Conservation (phyloP, 768 basidiomycete species). For the Amanita muscaria region DNA sequence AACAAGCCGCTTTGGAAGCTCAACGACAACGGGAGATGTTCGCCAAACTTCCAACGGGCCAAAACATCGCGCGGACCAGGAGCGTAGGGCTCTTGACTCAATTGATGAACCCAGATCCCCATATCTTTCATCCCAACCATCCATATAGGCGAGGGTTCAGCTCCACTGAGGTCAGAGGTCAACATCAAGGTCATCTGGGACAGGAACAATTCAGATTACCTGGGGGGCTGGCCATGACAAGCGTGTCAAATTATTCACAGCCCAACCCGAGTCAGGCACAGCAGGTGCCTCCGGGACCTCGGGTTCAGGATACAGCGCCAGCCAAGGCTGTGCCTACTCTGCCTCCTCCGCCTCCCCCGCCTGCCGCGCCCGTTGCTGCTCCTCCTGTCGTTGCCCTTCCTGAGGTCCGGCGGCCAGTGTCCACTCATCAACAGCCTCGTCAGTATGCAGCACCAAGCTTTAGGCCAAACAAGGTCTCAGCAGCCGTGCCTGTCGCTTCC, state of each 20-base stretch:
- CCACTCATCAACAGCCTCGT: constrained; percentile 3
- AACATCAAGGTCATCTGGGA: constrained; percentile 11
- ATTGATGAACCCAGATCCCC: constrained; percentile 65
- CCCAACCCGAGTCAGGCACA: constrained; percentile 13
- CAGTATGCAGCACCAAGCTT: constrained; percentile 23
- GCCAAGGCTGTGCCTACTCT: neutral
- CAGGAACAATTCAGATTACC: constrained; percentile 11
- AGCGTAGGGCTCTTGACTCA: constrained; percentile 53
- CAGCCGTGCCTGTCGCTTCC: constrained; percentile 48
- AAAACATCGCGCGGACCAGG: constrained; percentile 27
- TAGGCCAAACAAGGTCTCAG: constrained; percentile 46
- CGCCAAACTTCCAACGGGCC: constrained; percentile 54
- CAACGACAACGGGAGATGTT: constrained; percentile 65
- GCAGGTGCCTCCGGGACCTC: constrained; percentile 2
- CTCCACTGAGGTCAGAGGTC: constrained; percentile 35
- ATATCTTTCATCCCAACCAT: constrained; percentile 48
- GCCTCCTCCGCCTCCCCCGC: neutral
- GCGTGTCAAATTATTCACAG: constrained; percentile 10
- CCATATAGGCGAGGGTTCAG: constrained; percentile 47
- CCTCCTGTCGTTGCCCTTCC: neutral
- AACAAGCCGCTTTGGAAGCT: constrained; percentile 52
- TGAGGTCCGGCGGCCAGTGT: constrained; percentile 4
- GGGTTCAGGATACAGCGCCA: neutral
- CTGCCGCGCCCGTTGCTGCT: neutral
- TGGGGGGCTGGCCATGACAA: constrained; percentile 14